Evolutionary conservation across 2,329 filamentous ascomycete genomes (phyloP), one percentile per base, ranked within the genome.

Genomic region (Neofusicoccum kwambonambiense): DNA sequence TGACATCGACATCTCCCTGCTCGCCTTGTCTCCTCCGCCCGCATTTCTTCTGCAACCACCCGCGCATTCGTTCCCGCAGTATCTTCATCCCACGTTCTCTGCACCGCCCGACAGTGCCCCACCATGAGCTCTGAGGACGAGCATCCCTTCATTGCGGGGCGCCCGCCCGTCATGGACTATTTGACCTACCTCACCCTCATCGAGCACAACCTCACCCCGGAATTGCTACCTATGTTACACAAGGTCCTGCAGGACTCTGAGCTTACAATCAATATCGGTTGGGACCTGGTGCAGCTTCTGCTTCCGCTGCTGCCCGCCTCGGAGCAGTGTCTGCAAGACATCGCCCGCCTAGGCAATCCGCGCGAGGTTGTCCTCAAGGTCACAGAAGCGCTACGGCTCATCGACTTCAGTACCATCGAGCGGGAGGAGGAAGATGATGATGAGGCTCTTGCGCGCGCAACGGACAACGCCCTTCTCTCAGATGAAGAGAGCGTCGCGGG

Each of bases 291-390:
- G 22, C 89, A 90, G 73, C 86, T 92, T 72, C 84, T 95, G 4
- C 82, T 93, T 27, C 83, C 86, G 41, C 78, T 92, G 4, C 83
- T 90, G 1, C 85, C 86, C 2, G 80, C 82, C 2, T 89, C 88
- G n/a, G 87, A 90, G 69, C 77, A 83, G 52, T 93, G 91, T 73
- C 81, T 94, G 15, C 86, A 89, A 73, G 90, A 89, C 35, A 88
- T 94, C 61, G 91, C 91, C 37, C 85, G 88, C 27, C 82, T 92
- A 44, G 91, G 91, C 58, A 95, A 94, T 73, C 91, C 91, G 1
- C 83, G 91, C 58, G 91, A 95, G 76, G 90, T 93, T 51, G 89
- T 94, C 66, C 81, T 95, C 70, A 93, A 93, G 74, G 87, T 92
- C 35, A 88, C 91, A 31, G 90, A 93, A 74, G 86, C 87, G 13